These are phyloP conservation scores for Plasmodium vivax DNA, from an alignment of 169 alveolate species.

Conservation along the genomic window DNA sequence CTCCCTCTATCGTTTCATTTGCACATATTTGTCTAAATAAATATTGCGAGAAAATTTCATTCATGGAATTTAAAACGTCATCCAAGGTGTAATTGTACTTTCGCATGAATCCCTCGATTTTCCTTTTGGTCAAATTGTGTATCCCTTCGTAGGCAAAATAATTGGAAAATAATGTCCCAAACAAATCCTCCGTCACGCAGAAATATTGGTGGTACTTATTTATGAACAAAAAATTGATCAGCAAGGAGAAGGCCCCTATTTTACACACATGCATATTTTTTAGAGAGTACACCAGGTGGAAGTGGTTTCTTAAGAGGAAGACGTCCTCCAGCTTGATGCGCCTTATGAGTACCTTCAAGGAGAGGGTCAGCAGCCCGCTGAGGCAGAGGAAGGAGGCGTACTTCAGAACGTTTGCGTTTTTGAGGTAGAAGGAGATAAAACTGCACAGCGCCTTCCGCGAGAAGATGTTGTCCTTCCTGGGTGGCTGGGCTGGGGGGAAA, in stretches of 20 bases:
- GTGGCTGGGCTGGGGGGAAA: conserved; percentile 75
- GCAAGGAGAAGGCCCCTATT: conserved; percentile 26
- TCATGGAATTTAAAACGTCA: conserved; percentile 35
- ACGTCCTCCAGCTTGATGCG: conserved; percentile 24
- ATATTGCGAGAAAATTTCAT: conserved; percentile 29
- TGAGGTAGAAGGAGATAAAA: conserved; percentile 56
- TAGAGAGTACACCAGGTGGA: conserved; percentile 10
- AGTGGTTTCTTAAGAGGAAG: neutral
- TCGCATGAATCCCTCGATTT: conserved; percentile 30
- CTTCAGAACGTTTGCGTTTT: conserved; percentile 27
- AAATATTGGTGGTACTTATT: conserved; percentile 62
- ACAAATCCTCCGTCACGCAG: conserved; percentile 42
- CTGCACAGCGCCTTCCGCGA: conserved; percentile 62
- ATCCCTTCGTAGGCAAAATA: conserved; percentile 43
- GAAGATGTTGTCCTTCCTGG: conserved; percentile 74
- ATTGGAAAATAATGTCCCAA: conserved; percentile 16
- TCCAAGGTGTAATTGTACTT: conserved; percentile 58
- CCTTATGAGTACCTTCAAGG: neutral
- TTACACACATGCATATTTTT: conserved; percentile 24
- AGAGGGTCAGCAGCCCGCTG: conserved; percentile 17
- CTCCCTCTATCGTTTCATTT: conserved; percentile 24
- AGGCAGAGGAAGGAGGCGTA: conserved; percentile 24
- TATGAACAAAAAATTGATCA: conserved; percentile 20
- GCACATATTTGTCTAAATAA: conserved; percentile 25
- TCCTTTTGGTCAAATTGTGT: conserved; percentile 21